phyloP scores from a whole-genome alignment of 331 rosid species.

The Prunus yedoensis region DNA sequence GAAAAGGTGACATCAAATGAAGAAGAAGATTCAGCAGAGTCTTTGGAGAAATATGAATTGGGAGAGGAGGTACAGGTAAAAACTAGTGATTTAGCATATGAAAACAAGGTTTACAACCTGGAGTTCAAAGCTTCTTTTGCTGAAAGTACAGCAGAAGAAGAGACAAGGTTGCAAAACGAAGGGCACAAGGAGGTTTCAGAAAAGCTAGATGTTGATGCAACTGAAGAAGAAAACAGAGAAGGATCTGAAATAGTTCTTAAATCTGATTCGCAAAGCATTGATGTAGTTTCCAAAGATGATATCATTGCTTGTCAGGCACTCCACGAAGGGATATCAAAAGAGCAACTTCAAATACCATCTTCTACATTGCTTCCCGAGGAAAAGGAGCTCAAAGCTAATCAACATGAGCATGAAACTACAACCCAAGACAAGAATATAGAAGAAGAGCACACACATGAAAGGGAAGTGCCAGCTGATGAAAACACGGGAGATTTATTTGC shows the following conservation, averaged over 20 bases:
- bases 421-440: constrained; percentile 11
- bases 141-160: constrained; percentile 4
- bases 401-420: constrained; percentile 17
- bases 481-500: too few species aligned
- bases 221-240: constrained; percentile 16
- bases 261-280: constrained; percentile 8
- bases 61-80: too few species aligned
- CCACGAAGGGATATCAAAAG: too few species aligned
- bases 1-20: too few species aligned
- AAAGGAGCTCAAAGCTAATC: not conserved
- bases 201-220: not conserved
- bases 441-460: not conserved
- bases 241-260: not conserved
- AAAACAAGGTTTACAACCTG: not conserved
- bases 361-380: not conserved
- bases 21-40: too few species aligned
- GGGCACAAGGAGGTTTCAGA: constrained; percentile 8
- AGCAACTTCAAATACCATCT: too few species aligned
- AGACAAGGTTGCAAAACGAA: constrained; percentile 19
- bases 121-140: not conserved
- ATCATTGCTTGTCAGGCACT: too few species aligned
- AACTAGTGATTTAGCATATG: not conserved
- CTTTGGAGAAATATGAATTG: too few species aligned
- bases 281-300: not conserved
- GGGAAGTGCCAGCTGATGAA: not conserved